Evolutionary conservation across 163 green algal genomes (phyloP), one percentile per base, ranked within the genome.

Genomic region (Picocystis sp.): DNA sequence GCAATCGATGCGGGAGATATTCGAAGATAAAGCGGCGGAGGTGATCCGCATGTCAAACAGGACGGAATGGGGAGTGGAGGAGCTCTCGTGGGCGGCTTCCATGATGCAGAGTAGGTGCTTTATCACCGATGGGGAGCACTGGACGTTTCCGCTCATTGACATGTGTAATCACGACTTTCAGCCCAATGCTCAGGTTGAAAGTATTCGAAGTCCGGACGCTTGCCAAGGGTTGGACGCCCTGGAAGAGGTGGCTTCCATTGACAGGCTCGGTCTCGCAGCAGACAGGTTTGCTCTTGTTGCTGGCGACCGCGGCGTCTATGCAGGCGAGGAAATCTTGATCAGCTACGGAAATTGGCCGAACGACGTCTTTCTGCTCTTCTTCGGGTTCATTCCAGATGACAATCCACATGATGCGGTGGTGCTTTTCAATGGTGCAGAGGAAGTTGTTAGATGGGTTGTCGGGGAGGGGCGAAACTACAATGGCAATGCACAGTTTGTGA

Each of bases 301-400:
- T 3, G 66, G 68, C 3, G 61, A 68, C 33, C 22, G 6, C 15
- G 57, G 53, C 24, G 50, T 72, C 34, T 1, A 17, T 43, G 19
- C 17, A 8, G 75, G 75, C 1, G 57, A 83, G 22, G 70, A 87
- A 43, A 63, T 87, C 3, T 78, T 64, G 22, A 87, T 87, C 52
- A 71, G 53, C 33, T 87, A 87, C 45, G 78, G 75, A 45, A 17
- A 17, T 22, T 86, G 74, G 74, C 74, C 77, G 9, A 69, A 62
- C 13, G 78, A 87, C 33, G 58, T 75, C 0, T 80, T 83, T 50
- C 50, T 83, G 49, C 62, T 81, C 24, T 70, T 81, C 44, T 87
- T 85, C 61, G 78, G 78, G 1, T 87, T 86, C 46, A 50, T 81
- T 42, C 76, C 75, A 1, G 3, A 22, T 6, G 1, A 41, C 23